Percentiles rank a stretch among this genome's conserved stretches.
Conservation (phyloP, 768 basidiomycete genomes). For the Russula lepida region DNA sequence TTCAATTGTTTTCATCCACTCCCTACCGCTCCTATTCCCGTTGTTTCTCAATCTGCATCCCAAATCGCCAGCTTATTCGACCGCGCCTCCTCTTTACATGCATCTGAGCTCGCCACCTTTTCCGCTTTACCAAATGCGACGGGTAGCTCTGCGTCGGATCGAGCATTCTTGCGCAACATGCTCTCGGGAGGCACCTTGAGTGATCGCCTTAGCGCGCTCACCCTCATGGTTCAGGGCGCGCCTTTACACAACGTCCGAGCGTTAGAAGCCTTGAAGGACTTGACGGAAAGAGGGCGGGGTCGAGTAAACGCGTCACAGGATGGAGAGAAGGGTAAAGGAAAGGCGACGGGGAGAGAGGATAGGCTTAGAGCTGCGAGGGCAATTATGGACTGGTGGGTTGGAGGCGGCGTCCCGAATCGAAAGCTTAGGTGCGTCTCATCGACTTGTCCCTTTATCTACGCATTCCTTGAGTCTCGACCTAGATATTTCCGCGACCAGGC, state of each 20-base stretch:
- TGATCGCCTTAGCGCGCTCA: conserved; percentile 34
- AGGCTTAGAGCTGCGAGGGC: conserved; percentile 84
- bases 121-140: conserved; percentile 41
- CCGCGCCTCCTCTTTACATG: conserved; percentile 43
- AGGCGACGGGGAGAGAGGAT: conserved; percentile 65
- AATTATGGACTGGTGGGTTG: conserved; percentile 95
- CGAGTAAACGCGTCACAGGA: too few species aligned
- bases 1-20: conserved; percentile 41
- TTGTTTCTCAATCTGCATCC: conserved; percentile 33
- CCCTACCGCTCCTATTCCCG: conserved; percentile 24
- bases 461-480: not conserved
- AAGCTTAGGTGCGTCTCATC: conserved; percentile 63
- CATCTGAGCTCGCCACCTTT: too few species aligned
- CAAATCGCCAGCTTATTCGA: conserved; percentile 38
- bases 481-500: conserved; percentile 93
- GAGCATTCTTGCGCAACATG: conserved; percentile 5
- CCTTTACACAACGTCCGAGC: conserved; percentile 82
- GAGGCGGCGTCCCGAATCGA: conserved; percentile 79
- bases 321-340: conserved; percentile 8
- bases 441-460: not conserved
- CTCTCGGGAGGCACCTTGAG: conserved; percentile 32
- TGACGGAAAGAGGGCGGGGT: conserved; percentile 71
- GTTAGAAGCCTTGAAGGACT: conserved; percentile 60
- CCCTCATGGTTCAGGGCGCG: conserved; percentile 37
- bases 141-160: conserved; percentile 2